These are phyloP conservation scores for Gossypium schwendimanii DNA, from an alignment of 441 rosid species.

Conservation along the genomic window DNA sequence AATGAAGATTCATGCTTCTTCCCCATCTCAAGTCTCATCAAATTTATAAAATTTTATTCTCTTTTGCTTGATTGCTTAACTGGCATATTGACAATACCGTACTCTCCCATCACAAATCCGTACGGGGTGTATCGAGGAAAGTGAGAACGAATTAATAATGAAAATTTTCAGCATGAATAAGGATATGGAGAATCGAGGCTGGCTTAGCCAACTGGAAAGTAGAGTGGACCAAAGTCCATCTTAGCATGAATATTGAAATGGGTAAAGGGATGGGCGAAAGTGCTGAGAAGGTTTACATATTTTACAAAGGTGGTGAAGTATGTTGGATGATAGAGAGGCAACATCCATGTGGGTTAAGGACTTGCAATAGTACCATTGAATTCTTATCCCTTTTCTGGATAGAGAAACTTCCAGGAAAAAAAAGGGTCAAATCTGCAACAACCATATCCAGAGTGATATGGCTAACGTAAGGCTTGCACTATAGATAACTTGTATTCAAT, in stretches of 20 bases:
- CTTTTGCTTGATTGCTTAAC: conserved; percentile 15
- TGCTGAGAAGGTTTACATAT: conserved; percentile 30
- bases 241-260: conserved; percentile 12
- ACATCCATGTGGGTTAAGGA: conserved; percentile 38
- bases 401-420: neutral
- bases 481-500: neutral
- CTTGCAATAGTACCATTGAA: neutral
- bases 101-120: conserved; percentile 39
- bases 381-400: neutral
- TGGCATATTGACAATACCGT: conserved; percentile 29
- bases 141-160: neutral
- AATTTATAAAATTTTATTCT: neutral
- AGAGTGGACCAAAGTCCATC: conserved; percentile 12
- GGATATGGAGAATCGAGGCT: neutral
- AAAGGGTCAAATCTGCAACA: neutral
- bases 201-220: conserved; percentile 15
- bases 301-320: conserved; percentile 13
- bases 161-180: conserved; percentile 32
- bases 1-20: conserved; percentile 39
- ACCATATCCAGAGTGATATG: neutral
- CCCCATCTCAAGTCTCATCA: conserved; percentile 15
- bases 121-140: conserved; percentile 26
- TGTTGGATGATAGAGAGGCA: conserved; percentile 59
- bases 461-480: neutral
- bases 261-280: conserved; percentile 28